Percentiles rank a stretch among this genome's conserved stretches.
Conservation (phyloP, 2,329 filamentous ascomycete genomes). For the Claviceps maximensis region DNA sequence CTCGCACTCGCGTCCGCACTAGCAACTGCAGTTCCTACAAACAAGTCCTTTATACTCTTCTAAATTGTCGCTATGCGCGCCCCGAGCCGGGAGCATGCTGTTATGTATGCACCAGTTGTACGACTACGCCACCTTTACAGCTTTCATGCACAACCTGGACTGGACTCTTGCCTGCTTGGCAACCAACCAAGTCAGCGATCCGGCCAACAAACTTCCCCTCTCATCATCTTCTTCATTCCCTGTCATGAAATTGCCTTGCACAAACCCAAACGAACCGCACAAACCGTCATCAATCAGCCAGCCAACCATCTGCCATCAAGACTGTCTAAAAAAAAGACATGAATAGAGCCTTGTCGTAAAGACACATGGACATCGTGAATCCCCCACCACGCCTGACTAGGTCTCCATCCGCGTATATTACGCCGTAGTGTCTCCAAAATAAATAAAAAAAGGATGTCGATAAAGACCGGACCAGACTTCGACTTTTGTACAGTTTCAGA, state of each 20-base stretch:
- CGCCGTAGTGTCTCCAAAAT: constrained; percentile 2
- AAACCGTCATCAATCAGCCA: constrained; percentile 15
- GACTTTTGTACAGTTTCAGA: constrained; percentile 5
- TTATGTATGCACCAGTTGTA: constrained; percentile 8
- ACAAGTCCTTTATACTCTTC: constrained; percentile 1
- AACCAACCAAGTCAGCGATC: constrained; percentile 1
- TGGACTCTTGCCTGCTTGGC: background rate
- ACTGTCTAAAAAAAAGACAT: constrained; percentile 15
- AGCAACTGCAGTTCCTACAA: background rate
- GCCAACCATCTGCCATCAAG: constrained; percentile 17
- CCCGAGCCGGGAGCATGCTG: constrained; percentile 4
- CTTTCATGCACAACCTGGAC: constrained; percentile 2
- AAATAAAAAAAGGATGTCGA: background rate
- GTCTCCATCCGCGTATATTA: background rate
- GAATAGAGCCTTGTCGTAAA: constrained; percentile 9
- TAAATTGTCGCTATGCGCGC: constrained; percentile 2
- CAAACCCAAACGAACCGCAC: constrained; percentile 11
- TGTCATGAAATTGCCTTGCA: constrained; percentile 8
- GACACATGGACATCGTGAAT: background rate
- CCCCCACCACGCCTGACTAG: background rate
- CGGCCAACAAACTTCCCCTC: constrained; percentile 1
- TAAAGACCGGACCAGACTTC: background rate
- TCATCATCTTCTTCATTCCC: background rate
- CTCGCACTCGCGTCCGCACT: background rate
- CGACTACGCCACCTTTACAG: constrained; percentile 1